Evolutionary conservation across 768 basidiomycete species (phyloP).

Genomic region (Trametes elegans): DNA sequence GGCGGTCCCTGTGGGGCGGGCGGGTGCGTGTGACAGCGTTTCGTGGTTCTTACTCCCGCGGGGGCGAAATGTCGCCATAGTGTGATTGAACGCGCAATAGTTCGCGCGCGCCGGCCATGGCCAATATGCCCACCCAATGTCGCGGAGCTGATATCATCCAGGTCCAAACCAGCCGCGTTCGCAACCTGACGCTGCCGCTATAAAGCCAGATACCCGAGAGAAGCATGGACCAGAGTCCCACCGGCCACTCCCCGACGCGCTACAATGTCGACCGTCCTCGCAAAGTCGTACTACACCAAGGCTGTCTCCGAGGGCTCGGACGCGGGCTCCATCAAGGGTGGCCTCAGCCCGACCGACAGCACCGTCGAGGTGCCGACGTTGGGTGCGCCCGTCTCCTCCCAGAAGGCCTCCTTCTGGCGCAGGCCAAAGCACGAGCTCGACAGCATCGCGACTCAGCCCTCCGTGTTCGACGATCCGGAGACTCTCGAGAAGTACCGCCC

Average conservation of each 20-base stretch:
- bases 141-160: slow-evolving; percentile 19
- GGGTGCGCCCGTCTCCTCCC: slow-evolving; percentile 29
- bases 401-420: slow-evolving; percentile 31
- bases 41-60: slow-evolving; percentile 8
- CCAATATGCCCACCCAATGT: slow-evolving; percentile 14
- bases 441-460: slow-evolving; percentile 56
- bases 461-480: slow-evolving; percentile 58
- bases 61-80: slow-evolving; percentile 28
- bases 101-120: slow-evolving; percentile 20
- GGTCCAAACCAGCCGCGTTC: not conserved
- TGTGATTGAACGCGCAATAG: slow-evolving; percentile 25
- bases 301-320: slow-evolving; percentile 8
- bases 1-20: not conserved
- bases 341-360: slow-evolving; percentile 19
- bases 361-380: slow-evolving; percentile 20
- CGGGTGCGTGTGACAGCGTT: slow-evolving; percentile 8
- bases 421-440: slow-evolving; percentile 40
- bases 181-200: not conserved
- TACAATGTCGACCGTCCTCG: slow-evolving; percentile 21
- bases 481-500: slow-evolving; percentile 51
- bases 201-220: slow-evolving; percentile 8
- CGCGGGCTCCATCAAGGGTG: slow-evolving; percentile 17
- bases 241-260: slow-evolving; percentile 4
- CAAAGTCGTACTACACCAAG: slow-evolving; percentile 8
- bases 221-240: slow-evolving; percentile 1